Percentiles rank a stretch among this genome's conserved stretches.
phyloP scores from a whole-genome alignment of 257 asterid genomes.

The Fraxinus anomala region DNA sequence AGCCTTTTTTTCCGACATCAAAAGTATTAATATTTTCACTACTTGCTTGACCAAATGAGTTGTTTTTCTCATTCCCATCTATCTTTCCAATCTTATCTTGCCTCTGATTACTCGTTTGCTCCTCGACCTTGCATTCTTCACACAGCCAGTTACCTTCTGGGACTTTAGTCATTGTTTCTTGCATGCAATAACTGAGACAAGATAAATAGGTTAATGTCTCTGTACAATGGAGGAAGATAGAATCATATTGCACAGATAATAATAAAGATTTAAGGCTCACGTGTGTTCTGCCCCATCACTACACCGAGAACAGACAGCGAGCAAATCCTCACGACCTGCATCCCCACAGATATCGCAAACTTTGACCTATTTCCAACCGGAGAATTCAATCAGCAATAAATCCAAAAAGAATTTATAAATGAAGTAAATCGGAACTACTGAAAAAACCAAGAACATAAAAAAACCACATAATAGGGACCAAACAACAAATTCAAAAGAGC shows the following conservation, averaged over 20 bases:
- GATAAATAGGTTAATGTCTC: slow-evolving; percentile 20
- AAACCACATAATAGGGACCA: background rate
- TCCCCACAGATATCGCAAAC: slow-evolving; percentile 98
- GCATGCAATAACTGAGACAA: slow-evolving; percentile 87
- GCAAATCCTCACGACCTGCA: slow-evolving; percentile 88
- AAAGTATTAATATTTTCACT: slow-evolving; percentile 44
- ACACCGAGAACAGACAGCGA: slow-evolving; percentile 85
- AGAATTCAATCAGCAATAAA: slow-evolving; percentile 23
- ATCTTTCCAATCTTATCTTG: slow-evolving; percentile 45
- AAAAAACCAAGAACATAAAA: background rate
- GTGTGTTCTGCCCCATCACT: slow-evolving; percentile 96
- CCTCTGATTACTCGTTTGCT: slow-evolving; percentile 43
- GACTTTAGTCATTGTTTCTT: slow-evolving; percentile 59
- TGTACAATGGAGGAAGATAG: slow-evolving; percentile 21
- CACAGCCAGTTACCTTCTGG: slow-evolving; percentile 93
- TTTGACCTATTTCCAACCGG: slow-evolving; percentile 63
- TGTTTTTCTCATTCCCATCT: slow-evolving; percentile 52
- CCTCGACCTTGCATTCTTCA: slow-evolving; percentile 77
- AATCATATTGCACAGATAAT: slow-evolving; percentile 2
- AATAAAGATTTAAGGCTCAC: slow-evolving; percentile 47
- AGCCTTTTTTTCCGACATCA: slow-evolving; percentile 48
- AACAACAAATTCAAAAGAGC: background rate
- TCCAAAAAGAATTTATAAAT: background rate
- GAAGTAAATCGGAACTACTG: background rate
- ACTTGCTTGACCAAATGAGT: slow-evolving; percentile 55